Base-by-base conservation (phyloP, 1,284 basidiomycete species). In the Vanrija pseudolonga region DNA sequence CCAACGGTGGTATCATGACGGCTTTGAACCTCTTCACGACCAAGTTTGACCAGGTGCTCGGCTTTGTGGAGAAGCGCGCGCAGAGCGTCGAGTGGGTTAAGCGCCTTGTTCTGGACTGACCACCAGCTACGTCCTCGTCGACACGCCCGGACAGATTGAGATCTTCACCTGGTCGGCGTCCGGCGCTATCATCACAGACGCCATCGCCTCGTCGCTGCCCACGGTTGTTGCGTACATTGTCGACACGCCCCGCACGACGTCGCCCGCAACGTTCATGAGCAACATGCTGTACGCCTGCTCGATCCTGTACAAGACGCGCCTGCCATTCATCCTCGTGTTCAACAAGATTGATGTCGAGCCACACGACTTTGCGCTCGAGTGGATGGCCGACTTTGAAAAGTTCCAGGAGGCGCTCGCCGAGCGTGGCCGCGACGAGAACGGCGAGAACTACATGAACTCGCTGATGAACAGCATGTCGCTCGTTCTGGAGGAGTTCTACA, bases 91-190 rank as follows among this genome's bases (percentile, higher is more conserved):
- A 97, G 91, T 95, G 69, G 76, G 87, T 78, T 11, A 9, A 28
- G 18, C 2, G 9, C 2, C 9, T 19, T 7, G 12, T 39, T 6
- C 44, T 37, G 26, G 12, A 43, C 42, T 14, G 20, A 20, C 49
- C 5, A 3, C 22, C 23, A 95, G 92, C 66, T 87, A 98, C 78
- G 84, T 98, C 53, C 86, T 99, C 42, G 80, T 98, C 32, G 96
- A 99, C 69, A 99, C 96, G 0, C 96, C 96, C 3, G 96, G 96
- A 6, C 96, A 99, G 77, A 99, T 99, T 67, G 96, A 99, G 77
- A 98, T 98, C 68, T 99, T 99, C 71, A 99, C 96, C 43, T 99
- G 96, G 96, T 97, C 93, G 0, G 96, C 96, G 1, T 97, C 93
- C 26, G 96, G 96, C 3, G 87, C 94, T 4, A 98, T 99, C 72